phyloP scores from a whole-genome alignment of 805 yeast genomes.

The Ogataea ramenticola region DNA sequence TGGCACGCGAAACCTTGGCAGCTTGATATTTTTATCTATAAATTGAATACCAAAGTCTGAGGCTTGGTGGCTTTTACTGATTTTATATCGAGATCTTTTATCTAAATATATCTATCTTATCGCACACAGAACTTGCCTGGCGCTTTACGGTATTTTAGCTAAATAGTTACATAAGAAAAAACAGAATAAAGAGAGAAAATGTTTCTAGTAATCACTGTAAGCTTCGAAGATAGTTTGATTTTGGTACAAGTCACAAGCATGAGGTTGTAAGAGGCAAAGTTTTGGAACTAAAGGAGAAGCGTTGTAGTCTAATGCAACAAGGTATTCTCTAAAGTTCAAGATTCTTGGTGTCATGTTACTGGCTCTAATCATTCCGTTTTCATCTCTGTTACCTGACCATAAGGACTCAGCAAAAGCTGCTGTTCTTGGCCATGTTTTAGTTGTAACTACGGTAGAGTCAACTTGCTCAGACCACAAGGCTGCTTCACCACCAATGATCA shows the following conservation, averaged over 20 bases:
- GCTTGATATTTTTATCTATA: no score
- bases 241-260: conserved; percentile 26
- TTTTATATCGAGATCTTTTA: neutral
- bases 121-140: no score
- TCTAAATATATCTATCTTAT: no score
- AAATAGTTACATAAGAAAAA: no score
- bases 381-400: conserved; percentile 34
- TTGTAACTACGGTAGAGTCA: conserved; percentile 25
- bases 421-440: conserved; percentile 32
- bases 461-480: conserved; percentile 34
- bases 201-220: neutral
- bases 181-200: no score
- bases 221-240: neutral
- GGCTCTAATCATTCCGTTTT: conserved; percentile 23
- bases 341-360: conserved; percentile 27
- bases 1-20: no score
- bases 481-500: conserved; percentile 32
- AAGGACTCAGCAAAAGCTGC: conserved; percentile 34
- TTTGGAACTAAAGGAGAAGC: conserved; percentile 31
- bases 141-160: no score
- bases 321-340: conserved; percentile 31
- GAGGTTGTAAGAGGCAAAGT: conserved; percentile 30
- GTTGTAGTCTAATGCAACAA: conserved; percentile 27
- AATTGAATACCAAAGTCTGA: no score
- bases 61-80: no score